Base-by-base conservation (phyloP, 192 early-diverging fungal species). In the Podila clonocystis region DNA sequence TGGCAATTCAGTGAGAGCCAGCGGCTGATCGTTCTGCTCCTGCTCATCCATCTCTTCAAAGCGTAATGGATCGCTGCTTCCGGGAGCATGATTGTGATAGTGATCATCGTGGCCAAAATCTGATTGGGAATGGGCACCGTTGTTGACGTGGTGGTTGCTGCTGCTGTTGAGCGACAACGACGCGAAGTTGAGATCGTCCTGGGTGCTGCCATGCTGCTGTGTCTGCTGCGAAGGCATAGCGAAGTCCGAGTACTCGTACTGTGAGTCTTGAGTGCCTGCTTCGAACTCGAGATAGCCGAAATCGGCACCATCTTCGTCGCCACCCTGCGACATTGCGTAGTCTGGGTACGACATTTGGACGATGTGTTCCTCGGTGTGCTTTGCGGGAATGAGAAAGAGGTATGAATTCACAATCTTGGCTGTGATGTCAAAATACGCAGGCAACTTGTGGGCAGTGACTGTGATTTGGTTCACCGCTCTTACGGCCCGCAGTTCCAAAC, bases 171-270 rank as follows among this genome's bases (percentile, higher is more conserved):
- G 26, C 74, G 62, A 19, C 75, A 74, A 6, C 87, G 50, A 12
- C 83, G 87, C 15, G 87, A 82, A 84, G 67, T 91, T 87, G 61
- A 85, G 83, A 55, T 85, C 86, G 24, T 83, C 79, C 36, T 90
- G 83, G 17, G 85, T 77, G 26, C 74, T 70, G 26, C 73, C 24
- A 29, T 60, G 26, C 17, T 70, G 74, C 30, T 76, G 70, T 30
- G 63, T 64, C n/a, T 70, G 72, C 57, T 90, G 89, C 11, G 86
- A 86, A 19, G 85, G 78, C 36, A 88, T 61, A 2, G 75, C 67
- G 62, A 86, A 91, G 62, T 89, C 90, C 29, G 82, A 78, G 75
- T 91, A 91, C 19, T 93, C 90, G 70, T 92, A 94, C 59, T 91
- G 89, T 17, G 91, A 91, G 58, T 87, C 83, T 57, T 90, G 89